phyloP scores from a whole-genome alignment of 352 stramenopile genomes.

The Thraustochytrium striatum region DNA sequence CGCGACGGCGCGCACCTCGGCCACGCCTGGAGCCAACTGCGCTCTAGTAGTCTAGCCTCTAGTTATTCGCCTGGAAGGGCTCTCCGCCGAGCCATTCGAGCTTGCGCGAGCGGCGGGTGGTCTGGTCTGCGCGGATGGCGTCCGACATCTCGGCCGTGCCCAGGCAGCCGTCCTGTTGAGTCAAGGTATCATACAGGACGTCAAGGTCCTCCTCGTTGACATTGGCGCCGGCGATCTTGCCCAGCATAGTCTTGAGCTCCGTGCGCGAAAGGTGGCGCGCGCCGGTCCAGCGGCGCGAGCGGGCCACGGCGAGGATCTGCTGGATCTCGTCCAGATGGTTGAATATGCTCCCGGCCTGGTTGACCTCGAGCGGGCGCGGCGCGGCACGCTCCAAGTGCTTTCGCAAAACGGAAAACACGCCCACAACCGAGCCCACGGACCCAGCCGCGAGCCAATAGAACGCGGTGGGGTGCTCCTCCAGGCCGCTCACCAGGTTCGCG shows the following conservation, averaged over 20 bases:
- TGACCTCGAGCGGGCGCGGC: neutral
- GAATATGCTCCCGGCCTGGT: constrained; percentile 9
- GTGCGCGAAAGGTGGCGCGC: neutral
- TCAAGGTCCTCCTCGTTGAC: constrained; percentile 22
- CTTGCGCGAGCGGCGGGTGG: too few relatives aligned
- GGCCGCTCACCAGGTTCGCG: constrained; percentile 8
- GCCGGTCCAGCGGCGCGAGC: neutral
- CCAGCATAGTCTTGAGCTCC: constrained; percentile 30
- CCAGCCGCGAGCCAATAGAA: constrained; percentile 30
- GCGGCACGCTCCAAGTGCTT: neutral
- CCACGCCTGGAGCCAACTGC: too few relatives aligned
- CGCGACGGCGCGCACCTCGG: too few relatives aligned
- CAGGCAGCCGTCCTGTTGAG: too few relatives aligned
- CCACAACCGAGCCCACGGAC: neutral
- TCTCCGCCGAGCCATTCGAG: too few relatives aligned
- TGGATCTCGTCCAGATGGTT: constrained; percentile 42
- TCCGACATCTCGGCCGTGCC: too few relatives aligned
- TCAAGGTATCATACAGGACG: constrained; percentile 40
- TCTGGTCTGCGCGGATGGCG: too few relatives aligned
- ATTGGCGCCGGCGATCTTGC: constrained; percentile 37
- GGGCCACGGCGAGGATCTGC: constrained; percentile 40
- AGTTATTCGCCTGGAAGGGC: too few relatives aligned
- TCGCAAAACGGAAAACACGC: neutral
- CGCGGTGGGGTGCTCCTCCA: constrained; percentile 19
- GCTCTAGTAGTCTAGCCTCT: too few relatives aligned